These are phyloP conservation scores for Globisporangium abappressorium DNA, from an alignment of 352 stramenopile species.

Conservation along the genomic window DNA sequence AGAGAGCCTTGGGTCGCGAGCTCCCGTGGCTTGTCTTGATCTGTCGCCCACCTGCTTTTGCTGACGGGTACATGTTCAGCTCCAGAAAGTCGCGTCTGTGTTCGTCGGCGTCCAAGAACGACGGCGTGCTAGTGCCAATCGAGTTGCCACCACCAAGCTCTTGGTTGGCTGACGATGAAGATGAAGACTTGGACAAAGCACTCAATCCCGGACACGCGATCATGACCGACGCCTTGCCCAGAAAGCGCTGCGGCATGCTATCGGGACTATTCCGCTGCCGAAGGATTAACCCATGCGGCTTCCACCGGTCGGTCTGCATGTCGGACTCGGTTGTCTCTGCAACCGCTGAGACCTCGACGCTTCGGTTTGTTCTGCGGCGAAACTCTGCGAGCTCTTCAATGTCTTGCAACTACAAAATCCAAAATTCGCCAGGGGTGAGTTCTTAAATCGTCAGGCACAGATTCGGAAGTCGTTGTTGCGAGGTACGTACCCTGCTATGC, in stretches of 20 bases:
- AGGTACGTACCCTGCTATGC: slow-evolving; percentile 34
- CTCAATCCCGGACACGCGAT: slow-evolving; percentile 62
- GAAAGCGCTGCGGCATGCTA: slow-evolving; percentile 63
- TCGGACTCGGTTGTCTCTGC: slow-evolving; percentile 41
- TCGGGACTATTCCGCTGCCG: slow-evolving; percentile 65
- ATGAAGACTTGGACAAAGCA: slow-evolving; percentile 14
- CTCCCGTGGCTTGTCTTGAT: slow-evolving; percentile 61
- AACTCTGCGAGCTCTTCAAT: slow-evolving; percentile 55
- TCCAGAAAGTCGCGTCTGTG: slow-evolving; percentile 45
- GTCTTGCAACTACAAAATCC: slow-evolving; percentile 39
- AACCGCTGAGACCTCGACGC: slow-evolving; percentile 50
- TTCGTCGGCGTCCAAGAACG: slow-evolving; percentile 32
- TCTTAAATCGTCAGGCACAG: neutral
- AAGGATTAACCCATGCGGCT: slow-evolving; percentile 65
- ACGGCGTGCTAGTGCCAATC: neutral
- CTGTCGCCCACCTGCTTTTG: slow-evolving; percentile 46
- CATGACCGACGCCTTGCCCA: slow-evolving; percentile 69
- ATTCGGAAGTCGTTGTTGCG: neutral
- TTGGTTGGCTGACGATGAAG: slow-evolving; percentile 21
- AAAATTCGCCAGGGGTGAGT: neutral
- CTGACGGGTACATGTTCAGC: slow-evolving; percentile 51
- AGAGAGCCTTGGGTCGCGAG: slow-evolving; percentile 51
- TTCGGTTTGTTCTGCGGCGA: slow-evolving; percentile 56
- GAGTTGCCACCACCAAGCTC: slow-evolving; percentile 8
- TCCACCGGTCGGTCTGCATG: slow-evolving; percentile 75